A percentile compares a stretch with the other conserved stretches of the same genome.
These are phyloP conservation scores for Lanzia echinophila DNA, from an alignment of 2,329 filamentous ascomycete species.

Conservation along the genomic window DNA sequence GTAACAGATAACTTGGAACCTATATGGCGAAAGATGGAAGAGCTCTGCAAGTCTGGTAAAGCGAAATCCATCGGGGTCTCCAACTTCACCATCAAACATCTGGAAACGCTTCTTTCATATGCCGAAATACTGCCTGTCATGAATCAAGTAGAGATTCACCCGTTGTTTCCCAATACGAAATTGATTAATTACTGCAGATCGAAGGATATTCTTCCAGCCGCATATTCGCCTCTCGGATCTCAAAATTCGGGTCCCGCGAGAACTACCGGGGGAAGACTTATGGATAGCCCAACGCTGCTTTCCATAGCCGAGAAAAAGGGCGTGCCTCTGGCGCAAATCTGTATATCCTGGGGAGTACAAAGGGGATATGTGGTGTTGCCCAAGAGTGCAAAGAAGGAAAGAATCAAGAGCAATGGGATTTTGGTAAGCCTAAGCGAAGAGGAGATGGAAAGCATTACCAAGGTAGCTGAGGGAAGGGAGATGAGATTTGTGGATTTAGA, in stretches of 20 bases:
- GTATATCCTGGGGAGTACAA: conserved; percentile 65
- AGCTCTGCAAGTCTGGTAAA: conserved; percentile 52
- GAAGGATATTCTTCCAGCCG: conserved; percentile 65
- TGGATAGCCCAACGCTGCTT: conserved; percentile 51
- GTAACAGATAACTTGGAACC: conserved; percentile 58
- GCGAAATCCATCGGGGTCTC: conserved; percentile 51
- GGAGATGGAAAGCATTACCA: conserved; percentile 49
- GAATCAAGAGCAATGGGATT: conserved; percentile 63
- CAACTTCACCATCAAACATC: conserved; percentile 48
- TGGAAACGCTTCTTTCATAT: conserved; percentile 44
- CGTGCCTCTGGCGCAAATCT: conserved; percentile 51
- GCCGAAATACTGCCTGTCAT: conserved; percentile 43
- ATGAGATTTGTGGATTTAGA: conserved; percentile 73
- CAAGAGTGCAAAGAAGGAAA: conserved; percentile 60
- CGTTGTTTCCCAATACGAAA: conserved; percentile 63
- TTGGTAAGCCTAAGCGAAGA: conserved; percentile 56
- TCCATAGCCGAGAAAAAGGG: conserved; percentile 56
- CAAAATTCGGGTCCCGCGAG: conserved; percentile 48
- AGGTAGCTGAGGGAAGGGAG: conserved; percentile 57
- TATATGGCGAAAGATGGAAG: conserved; percentile 69
- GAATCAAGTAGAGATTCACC: conserved; percentile 62
- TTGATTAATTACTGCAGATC: conserved; percentile 60
- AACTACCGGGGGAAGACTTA: conserved; percentile 56
- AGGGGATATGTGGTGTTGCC: conserved; percentile 63
- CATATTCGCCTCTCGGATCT: conserved; percentile 62